These are phyloP conservation scores for Fusarium gaditjirri DNA, from an alignment of 2,329 filamentous ascomycete genomes.

Conservation along the genomic window DNA sequence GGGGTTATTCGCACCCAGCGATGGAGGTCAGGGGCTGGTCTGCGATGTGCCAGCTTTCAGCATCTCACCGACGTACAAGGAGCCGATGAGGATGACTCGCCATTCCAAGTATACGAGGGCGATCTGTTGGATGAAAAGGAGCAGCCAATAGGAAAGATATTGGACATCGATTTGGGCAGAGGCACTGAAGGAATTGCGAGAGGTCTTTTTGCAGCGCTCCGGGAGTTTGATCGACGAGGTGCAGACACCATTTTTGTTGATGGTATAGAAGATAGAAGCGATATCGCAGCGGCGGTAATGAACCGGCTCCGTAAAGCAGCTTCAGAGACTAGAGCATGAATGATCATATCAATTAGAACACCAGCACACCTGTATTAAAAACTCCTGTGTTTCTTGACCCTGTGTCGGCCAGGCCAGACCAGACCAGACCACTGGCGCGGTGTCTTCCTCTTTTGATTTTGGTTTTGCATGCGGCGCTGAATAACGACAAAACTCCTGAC, in stretches of 20 bases:
- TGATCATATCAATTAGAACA: slow-evolving; percentile 46
- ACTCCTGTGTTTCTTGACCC: slow-evolving; percentile 23
- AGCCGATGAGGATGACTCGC: slow-evolving; percentile 45
- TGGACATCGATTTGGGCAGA: slow-evolving; percentile 79
- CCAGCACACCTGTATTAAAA: slow-evolving; percentile 41
- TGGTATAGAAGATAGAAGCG: slow-evolving; percentile 81
- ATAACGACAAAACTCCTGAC: slow-evolving; percentile 44
- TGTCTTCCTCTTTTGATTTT: slow-evolving; percentile 37
- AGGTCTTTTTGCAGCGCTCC: slow-evolving; percentile 85
- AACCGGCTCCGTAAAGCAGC: slow-evolving; percentile 84
- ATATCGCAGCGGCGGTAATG: slow-evolving; percentile 89
- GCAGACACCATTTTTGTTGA: slow-evolving; percentile 92
- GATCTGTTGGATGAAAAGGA: slow-evolving; percentile 50
- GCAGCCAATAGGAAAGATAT: slow-evolving; percentile 55
- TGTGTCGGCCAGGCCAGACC: slow-evolving; percentile 36
- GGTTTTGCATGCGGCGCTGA: slow-evolving; percentile 45
- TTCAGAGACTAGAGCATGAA: slow-evolving; percentile 65
- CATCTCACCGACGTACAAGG: slow-evolving; percentile 27
- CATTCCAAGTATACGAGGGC: slow-evolving; percentile 56
- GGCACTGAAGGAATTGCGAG: slow-evolving; percentile 81
- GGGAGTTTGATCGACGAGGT: slow-evolving; percentile 82
- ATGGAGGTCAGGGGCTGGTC: slow-evolving; percentile 60
- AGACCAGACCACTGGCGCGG: slow-evolving; percentile 33
- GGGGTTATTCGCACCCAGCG: slow-evolving; percentile 67
- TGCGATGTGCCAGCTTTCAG: slow-evolving; percentile 48